Conservation (phyloP, 2,329 filamentous ascomycete genomes). For the Arthrobotrys sinensis region DNA sequence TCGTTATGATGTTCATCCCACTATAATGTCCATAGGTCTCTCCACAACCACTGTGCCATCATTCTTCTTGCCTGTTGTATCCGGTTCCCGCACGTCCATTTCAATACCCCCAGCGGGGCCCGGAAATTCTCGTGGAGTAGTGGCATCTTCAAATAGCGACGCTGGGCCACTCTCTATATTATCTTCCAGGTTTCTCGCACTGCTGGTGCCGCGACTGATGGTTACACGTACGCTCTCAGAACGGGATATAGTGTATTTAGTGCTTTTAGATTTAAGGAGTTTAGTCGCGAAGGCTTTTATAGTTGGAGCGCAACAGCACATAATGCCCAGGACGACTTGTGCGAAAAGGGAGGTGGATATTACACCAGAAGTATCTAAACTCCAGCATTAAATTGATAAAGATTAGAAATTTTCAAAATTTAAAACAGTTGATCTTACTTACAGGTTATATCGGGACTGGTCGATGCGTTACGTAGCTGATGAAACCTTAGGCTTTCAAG, state of each 20-base stretch:
- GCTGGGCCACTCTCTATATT: conserved; percentile 6
- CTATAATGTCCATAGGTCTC: no score
- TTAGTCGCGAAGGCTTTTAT: conserved; percentile 10
- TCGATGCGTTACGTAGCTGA: not conserved
- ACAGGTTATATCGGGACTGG: conserved; percentile 5
- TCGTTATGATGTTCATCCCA: no score
- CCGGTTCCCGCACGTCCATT: not conserved
- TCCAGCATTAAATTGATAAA: not conserved
- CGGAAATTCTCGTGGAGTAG: not conserved
- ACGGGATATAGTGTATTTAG: not conserved
- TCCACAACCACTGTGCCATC: conserved; percentile 69
- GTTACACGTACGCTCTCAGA: conserved; percentile 5
- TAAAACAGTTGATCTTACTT: not conserved
- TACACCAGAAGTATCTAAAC: conserved; percentile 9
- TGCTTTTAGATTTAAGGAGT: not conserved
- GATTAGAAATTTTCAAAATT: not conserved
- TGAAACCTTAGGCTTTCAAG: conserved; percentile 4
- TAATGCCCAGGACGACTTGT: conserved; percentile 5
- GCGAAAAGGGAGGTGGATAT: not conserved
- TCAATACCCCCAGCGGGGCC: not conserved
- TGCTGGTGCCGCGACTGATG: not conserved
- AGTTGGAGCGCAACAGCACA: conserved; percentile 15
- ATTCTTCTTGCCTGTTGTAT: not conserved
- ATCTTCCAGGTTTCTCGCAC: not conserved
- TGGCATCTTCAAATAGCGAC: not conserved